These are phyloP conservation scores for Camelina neglecta DNA, from an alignment of 345 rosid species.

Conservation along the genomic window DNA sequence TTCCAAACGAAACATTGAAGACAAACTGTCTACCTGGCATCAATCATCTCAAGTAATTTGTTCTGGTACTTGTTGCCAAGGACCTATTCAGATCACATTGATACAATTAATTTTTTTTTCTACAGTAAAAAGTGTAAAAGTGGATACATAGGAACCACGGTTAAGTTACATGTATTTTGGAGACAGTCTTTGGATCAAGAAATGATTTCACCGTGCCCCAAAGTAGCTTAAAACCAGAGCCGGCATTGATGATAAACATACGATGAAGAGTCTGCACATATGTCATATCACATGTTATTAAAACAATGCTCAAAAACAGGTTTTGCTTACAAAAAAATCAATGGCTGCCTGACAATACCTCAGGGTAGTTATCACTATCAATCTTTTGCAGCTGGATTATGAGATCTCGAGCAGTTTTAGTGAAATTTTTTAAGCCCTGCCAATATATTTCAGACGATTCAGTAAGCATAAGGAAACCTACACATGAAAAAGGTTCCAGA, in stretches of 20 bases:
- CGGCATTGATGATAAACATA: conserved; percentile 91
- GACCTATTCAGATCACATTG: conserved; percentile 57
- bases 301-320: conserved; percentile 19
- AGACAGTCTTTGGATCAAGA: conserved; percentile 86
- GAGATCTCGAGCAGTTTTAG: conserved; percentile 83
- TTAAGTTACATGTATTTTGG: conserved; percentile 75
- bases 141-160: not conserved
- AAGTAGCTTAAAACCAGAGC: conserved; percentile 77
- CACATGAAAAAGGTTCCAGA: not conserved
- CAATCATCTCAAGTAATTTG: conserved; percentile 83
- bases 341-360: conserved; percentile 50
- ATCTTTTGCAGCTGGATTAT: conserved; percentile 78
- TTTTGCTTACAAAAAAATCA: not conserved
- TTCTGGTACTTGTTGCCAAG: conserved; percentile 82
- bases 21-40: conserved; percentile 61
- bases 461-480: conserved; percentile 5
- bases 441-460: not conserved
- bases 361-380: conserved; percentile 89
- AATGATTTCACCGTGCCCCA: conserved; percentile 80
- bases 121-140: not conserved
- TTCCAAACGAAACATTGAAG: not conserved
- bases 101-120: conserved; percentile 3
- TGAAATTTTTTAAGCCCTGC: conserved; percentile 84
- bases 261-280: conserved; percentile 77
- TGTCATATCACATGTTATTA: conserved; percentile 18